phyloP scores from a whole-genome alignment of 2,329 filamentous ascomycete genomes.

The Xenosphaeropsis pyriputrescens region DNA sequence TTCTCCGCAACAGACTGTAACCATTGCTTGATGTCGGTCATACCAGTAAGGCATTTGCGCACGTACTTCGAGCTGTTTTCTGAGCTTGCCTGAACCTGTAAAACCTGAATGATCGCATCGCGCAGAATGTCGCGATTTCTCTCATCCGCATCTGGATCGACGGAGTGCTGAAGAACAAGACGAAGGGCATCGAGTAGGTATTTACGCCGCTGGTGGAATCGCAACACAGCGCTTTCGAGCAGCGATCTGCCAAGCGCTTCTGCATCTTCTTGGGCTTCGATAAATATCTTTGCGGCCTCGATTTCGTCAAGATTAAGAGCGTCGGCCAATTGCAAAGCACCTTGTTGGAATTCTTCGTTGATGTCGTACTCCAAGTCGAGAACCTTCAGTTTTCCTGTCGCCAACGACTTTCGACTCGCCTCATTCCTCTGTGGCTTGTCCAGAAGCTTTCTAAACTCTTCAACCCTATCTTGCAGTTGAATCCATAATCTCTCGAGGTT shows the following conservation, averaged over 20 bases:
- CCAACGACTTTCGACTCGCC: constrained; percentile 56
- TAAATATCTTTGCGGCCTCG: constrained; percentile 62
- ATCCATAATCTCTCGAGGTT: constrained; percentile 53
- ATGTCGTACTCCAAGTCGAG: constrained; percentile 61
- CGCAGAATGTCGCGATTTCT: constrained; percentile 36
- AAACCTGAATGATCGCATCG: constrained; percentile 35
- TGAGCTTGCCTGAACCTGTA: constrained; percentile 27
- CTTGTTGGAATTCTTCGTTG: constrained; percentile 79
- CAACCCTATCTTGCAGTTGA: constrained; percentile 50
- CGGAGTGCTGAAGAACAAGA: constrained; percentile 52
- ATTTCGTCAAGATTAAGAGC: constrained; percentile 83
- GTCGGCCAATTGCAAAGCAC: constrained; percentile 68
- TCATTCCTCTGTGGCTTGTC: constrained; percentile 64
- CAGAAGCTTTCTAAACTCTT: constrained; percentile 56
- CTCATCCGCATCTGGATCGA: constrained; percentile 17
- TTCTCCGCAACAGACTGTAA: constrained; percentile 64
- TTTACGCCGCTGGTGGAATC: constrained; percentile 75
- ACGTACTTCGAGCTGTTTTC: constrained; percentile 47
- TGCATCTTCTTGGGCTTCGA: constrained; percentile 58
- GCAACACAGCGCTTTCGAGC: constrained; percentile 67
- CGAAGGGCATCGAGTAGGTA: constrained; percentile 74
- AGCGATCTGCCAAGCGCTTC: constrained; percentile 56
- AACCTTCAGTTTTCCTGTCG: constrained; percentile 60
- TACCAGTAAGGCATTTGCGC: constrained; percentile 58
- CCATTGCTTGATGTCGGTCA: constrained; percentile 66